These are phyloP conservation scores for Colletotrichum tofieldiae DNA, from an alignment of 2,329 filamentous ascomycete genomes.

Conservation along the genomic window DNA sequence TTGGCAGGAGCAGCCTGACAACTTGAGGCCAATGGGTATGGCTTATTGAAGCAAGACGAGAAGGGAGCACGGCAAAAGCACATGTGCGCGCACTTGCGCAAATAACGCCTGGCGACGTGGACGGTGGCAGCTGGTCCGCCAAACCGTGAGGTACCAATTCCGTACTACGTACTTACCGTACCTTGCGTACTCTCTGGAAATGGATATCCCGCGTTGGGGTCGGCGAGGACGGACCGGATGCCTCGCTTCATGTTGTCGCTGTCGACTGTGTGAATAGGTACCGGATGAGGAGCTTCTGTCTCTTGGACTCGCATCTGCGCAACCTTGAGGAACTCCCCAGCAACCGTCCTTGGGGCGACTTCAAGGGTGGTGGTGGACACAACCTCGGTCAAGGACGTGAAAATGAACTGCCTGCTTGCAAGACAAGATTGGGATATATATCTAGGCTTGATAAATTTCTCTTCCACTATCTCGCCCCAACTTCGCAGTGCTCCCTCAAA, in stretches of 20 bases:
- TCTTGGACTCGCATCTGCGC: not conserved
- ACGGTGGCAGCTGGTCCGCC: constrained; percentile 9
- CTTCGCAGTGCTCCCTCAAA: not conserved
- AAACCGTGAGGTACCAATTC: not conserved
- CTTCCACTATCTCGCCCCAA: not conserved
- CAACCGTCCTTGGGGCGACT: not conserved
- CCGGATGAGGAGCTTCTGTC: not conserved
- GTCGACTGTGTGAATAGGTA: not conserved
- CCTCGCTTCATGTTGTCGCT: not conserved
- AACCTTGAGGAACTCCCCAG: not conserved
- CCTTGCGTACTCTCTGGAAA: not conserved
- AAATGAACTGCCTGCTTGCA: not conserved
- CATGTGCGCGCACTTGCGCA: constrained; percentile 12
- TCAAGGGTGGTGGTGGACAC: not conserved
- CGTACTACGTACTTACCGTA: not conserved
- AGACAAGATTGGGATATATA: not conserved
- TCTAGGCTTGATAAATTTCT: not conserved
- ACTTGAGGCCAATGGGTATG: not conserved
- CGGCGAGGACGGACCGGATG: not conserved
- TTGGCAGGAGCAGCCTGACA: not conserved
- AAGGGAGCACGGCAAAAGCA: not conserved
- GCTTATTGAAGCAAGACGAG: not conserved
- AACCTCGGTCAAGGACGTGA: not conserved
- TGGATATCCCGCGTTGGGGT: not conserved
- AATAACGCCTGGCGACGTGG: constrained; percentile 10